Percentiles rank a stretch among this genome's conserved stretches.
phyloP scores from a whole-genome alignment of 148 eudicot genomes.

The Chenopodium album region DNA sequence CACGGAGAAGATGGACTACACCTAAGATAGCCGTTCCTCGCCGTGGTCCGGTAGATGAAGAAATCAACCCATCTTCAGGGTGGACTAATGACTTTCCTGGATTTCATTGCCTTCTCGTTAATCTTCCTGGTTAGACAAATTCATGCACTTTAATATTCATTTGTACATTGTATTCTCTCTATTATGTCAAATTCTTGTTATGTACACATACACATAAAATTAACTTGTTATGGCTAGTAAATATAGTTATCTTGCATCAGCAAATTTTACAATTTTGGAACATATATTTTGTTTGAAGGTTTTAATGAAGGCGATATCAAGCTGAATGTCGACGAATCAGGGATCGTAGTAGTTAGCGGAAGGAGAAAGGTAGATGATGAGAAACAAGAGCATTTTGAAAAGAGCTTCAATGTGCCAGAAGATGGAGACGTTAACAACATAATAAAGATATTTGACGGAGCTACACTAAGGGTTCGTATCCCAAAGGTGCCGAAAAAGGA shows the following conservation, averaged over 20 bases:
- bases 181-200: background rate
- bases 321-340: slow-evolving; percentile 34
- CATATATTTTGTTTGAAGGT: slow-evolving; percentile 30
- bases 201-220: background rate
- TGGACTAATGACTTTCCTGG: slow-evolving; percentile 40
- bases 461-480: slow-evolving; percentile 41
- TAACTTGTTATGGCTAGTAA: background rate
- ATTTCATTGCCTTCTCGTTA: slow-evolving; percentile 41
- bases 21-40: background rate
- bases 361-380: slow-evolving; percentile 32
- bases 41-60: slow-evolving; percentile 21
- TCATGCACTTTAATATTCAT: background rate
- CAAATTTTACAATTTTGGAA: background rate
- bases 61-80: slow-evolving; percentile 42
- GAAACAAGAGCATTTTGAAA: slow-evolving; percentile 40
- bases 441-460: slow-evolving; percentile 43
- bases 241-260: background rate
- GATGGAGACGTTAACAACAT: slow-evolving; percentile 40
- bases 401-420: slow-evolving; percentile 41
- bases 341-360: slow-evolving; percentile 45
- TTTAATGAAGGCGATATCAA: slow-evolving; percentile 50
- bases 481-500: slow-evolving; percentile 32
- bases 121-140: slow-evolving; percentile 49
- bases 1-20: slow-evolving; percentile 16
- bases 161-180: background rate